Base-by-base conservation (phyloP, 2,329 filamentous ascomycete genomes). In the Fusarium dlaminii region DNA sequence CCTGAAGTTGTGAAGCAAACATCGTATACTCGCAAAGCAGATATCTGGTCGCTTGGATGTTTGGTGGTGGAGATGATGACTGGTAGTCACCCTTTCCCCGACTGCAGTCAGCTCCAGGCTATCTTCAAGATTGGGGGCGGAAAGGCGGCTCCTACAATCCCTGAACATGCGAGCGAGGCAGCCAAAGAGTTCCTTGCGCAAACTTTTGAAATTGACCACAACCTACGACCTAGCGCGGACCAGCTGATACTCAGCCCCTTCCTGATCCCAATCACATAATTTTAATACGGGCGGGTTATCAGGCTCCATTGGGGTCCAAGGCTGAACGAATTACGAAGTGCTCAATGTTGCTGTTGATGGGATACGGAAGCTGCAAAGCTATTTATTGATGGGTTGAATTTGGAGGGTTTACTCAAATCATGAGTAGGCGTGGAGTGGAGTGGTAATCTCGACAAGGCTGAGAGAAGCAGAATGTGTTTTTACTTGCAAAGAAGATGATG, bases 11-110 rank as follows among this genome's bases (percentile, higher is more conserved):
- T 99, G 72, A 96, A 96, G 79, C 96, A 98, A 84, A 98, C 96
- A 7, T 95, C 95, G 11, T 98, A 99, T 84, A 98, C 96, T 10
- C 94, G 96, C 84, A 98, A 98, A 85, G 96, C 96, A 20, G 96
- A 99, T 80, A 99, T 99, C 77, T 99, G 96, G 96, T 98, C 94
- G 51, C 89, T 99, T 30, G 96, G 96, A 39, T 99, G 96, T 82
- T 87, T 99, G 58, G 94, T 99, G 20, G 96, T 99, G 30, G 96
- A 99, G 86, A 99, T 99, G 96, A 98, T 98, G 88, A 98, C 96
- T 18, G 96, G 96, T 63, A 93, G 91, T 49, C 96, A 98, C 81
- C 96, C 96, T 3, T 98, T 98, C 87, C 96, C 96, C 0, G 96
- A 98, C 84, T 98, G 95, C 86, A 97, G 94, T 68, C 97, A 99